Evolutionary conservation across 1,284 basidiomycete species (phyloP).

Genomic region (Pseudozyma tsukubaensis): DNA sequence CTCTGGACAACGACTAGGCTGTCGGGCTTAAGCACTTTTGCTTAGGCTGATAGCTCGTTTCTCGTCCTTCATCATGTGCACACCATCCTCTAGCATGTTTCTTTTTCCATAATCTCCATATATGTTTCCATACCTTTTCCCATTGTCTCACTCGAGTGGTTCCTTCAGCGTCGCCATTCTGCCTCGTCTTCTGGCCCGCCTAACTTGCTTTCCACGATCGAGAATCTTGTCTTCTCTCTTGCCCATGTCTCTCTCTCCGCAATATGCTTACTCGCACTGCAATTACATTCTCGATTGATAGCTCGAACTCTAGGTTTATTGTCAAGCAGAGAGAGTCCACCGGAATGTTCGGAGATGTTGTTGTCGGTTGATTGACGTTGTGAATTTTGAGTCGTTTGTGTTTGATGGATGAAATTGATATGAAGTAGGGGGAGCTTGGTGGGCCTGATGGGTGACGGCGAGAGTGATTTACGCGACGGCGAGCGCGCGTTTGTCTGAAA

Average conservation of each 20-base stretch:
- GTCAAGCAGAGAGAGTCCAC: too few relatives aligned
- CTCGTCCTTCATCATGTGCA: background rate
- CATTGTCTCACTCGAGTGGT: background rate
- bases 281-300: constrained; percentile 10
- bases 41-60: background rate
- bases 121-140: background rate
- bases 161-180: background rate
- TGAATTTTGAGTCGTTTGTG: too few relatives aligned
- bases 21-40: background rate
- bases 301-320: background rate
- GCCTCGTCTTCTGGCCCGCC: background rate
- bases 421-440: background rate
- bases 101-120: background rate
- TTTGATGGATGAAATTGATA: background rate
- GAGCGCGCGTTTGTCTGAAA: background rate
- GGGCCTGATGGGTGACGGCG: background rate
- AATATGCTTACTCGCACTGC: constrained; percentile 14
- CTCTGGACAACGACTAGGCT: background rate
- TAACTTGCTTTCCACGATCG: background rate
- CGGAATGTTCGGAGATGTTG: too few relatives aligned
- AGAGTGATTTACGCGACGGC: constrained; percentile 11
- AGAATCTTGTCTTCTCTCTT: background rate
- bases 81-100: background rate
- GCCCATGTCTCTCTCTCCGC: constrained; percentile 1
- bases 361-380: too few relatives aligned